Conservation (phyloP, 139 green algal genomes). For the Chlamydomonas schloesseri region DNA sequence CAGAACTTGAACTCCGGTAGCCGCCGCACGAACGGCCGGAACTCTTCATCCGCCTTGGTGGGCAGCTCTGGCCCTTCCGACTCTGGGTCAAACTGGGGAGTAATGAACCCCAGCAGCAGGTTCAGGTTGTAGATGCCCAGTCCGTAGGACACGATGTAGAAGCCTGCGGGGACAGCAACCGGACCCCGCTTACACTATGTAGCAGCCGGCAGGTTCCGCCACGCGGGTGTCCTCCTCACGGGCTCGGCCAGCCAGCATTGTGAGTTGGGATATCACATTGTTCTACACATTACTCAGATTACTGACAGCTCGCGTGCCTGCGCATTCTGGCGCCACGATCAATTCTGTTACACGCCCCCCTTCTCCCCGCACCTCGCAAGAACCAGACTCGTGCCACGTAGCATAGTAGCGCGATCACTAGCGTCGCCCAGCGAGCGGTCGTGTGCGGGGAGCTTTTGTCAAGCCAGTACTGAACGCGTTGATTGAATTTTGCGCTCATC, state of each 20-base stretch:
- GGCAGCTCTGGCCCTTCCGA: constrained; percentile 92
- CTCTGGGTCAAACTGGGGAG: constrained; percentile 88
- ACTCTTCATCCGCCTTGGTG: constrained; percentile 93
- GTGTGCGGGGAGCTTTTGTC: constrained; percentile 87
- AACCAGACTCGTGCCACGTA: constrained; percentile 90
- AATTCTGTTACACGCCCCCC: no score
- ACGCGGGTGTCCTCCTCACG: background rate
- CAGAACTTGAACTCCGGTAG: constrained; percentile 99
- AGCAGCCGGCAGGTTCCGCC: constrained; percentile 80
- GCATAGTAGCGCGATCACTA: constrained; percentile 66
- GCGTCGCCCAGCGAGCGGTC: constrained; percentile 78
- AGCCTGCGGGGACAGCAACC: no score
- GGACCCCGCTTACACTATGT: no score
- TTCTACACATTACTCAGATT: no score
- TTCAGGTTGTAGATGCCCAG: constrained; percentile 99
- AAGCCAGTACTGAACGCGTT: constrained; percentile 78
- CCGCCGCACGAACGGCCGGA: constrained; percentile 95
- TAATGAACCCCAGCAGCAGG: constrained; percentile 97
- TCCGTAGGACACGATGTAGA: constrained; percentile 99
- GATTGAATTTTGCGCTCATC: constrained; percentile 35
- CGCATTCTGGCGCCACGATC: no score
- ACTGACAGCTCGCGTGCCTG: no score
- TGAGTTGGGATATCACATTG: no score
- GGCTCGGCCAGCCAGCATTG: no score
- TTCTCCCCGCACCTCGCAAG: constrained; percentile 46